Evolutionary conservation across 371 early-diverging fungal genomes (phyloP), one percentile per base, ranked within the genome.

Genomic region (Mycotypha africana): DNA sequence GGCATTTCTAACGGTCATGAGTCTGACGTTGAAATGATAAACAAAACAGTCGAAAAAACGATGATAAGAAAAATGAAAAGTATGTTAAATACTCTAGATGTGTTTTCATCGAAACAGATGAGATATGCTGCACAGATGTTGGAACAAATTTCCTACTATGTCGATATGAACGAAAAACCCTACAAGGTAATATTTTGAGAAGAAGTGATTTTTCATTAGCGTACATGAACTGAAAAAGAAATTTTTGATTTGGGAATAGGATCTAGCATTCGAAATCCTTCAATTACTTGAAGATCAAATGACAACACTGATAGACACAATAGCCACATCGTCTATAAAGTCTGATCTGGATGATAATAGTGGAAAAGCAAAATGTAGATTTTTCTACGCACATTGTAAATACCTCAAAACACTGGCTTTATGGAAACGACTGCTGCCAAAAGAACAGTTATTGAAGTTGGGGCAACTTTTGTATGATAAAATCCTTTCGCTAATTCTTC

Each of bases 1-100:
- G 77, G 77, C 23, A 57, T 63, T 2, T 65, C 66, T 1, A 67
- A 60, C 6, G 60, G 58, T 30, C 67, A 71, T 32, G 75, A 81
- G 38, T 67, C 78, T 22, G 82, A 82, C 43, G 57, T 60, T 17
- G 68, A 67, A 24, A 47, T 85, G 44, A 50, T 85, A 49, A 68
- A 67, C 40, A 80, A 80, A 52, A 65, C 78, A 0, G 79, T 82
- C 3, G 77, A 68, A 46, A 74, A 74, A 35, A 45, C 56, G 9
- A 39, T 74, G 21, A 48, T 68, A 6, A 70, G 61, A 25, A 62
- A 60, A 15, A 31, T 68, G 23, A 66, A 56, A 17, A 48, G 37
- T 26, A 31, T 68, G 48, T 36, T 70, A 49, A 62, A 61, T 32
- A 60, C 57, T 9, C 23, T 74, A 22, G 47, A 74, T 34, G 49